Base-by-base conservation (phyloP, 2,329 filamentous ascomycete genomes). In the Neopestalotiopsis clavispora region DNA sequence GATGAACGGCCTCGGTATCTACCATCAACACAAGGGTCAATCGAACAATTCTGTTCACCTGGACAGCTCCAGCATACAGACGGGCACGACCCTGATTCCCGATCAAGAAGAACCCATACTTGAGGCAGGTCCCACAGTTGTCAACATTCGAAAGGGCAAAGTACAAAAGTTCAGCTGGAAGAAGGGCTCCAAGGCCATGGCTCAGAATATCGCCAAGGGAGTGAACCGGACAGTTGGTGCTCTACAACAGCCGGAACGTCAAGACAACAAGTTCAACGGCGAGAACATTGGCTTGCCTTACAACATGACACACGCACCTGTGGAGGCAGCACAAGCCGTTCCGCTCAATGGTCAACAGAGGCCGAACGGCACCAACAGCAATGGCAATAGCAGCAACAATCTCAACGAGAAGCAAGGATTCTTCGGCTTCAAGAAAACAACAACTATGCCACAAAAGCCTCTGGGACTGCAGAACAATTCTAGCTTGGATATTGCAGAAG, bases 131-230 rank as follows among this genome's bases (percentile, higher is more conserved):
- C 95, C 96, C n/a, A 96, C 97, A 70, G 93, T 98, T 42, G 93
- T 98, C 70, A 97, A 96, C 75, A 97, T 98, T 71, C 91, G 94
- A 75, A 98, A 98, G 83, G 94, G 93, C 38, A 94, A 97, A 78
- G 90, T 92, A 67, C 97, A 94, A 84, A 98, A 98, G 80, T 98
- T 98, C 83, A 97, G 97, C 83, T 98, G 96, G 95, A 97, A 98
- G 87, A 97, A 97, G 84, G 94, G 94, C 52, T 94, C 94, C 52
- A 95, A 97, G 81, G 95, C 93, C 68, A 91, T 98, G 75, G 95
- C 95, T 34, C 97, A 98, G 80, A 95, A 95, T 77, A 93, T 98
- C 65, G 92, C 93, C 70, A 98, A 98, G 84, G 94, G 95, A 66
- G 90, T 98, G 79, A 97, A 97, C 80, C 93, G 94, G 67, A 95